Evolutionary conservation across 1,284 basidiomycete species (phyloP), one percentile per base, ranked within the genome.

Genomic region (Porogramme epimiltina): DNA sequence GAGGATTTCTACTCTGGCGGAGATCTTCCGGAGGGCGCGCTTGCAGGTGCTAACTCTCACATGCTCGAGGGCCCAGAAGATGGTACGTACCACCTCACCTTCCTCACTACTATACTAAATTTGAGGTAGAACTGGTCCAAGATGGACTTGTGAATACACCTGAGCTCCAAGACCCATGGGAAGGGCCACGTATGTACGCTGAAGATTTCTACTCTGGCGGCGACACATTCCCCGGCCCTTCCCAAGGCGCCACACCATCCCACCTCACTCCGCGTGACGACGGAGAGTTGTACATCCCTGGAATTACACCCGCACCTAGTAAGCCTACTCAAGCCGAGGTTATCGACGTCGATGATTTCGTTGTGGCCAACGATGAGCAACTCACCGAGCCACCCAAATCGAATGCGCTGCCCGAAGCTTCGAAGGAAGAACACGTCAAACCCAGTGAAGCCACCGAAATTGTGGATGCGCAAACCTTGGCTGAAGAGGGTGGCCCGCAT

Each of bases 111-210:
- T 15, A 11, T n/a, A 4, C 4, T 8, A 2, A 26, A 9, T 16
- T 15, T 9, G 36, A 6, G 5, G 36, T 39, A 56, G 51, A 51
- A 16, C 45, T 54, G 2, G 13, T 39, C 5, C 20, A 19, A 20
- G 55, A 56, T 11, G 52, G 49, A 10, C 16, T 43, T 11, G 38
- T 20, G 2, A 43, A 33, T 4, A 44, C 55, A n/a, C 45, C 56
- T 1, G 74, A 76, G 6, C 62, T 83, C 6, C 64, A 62, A 11
- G 79, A 84, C 62, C 76, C 75, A 16, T 83, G 81, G 81, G 66
- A 62, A 23, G 77, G 76, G 13, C 76, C 80, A 2, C 69, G 67
- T 33, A 74, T 67, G 2, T 82, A 74, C 58, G 80, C 81, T 0
- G 77, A 84, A 64, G 80, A 82, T 61, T 82, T 73, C 53, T 73